Evolutionary conservation across 108 stramenopile species (phyloP).

Genomic region (Stephanodiscus triporus): DNA sequence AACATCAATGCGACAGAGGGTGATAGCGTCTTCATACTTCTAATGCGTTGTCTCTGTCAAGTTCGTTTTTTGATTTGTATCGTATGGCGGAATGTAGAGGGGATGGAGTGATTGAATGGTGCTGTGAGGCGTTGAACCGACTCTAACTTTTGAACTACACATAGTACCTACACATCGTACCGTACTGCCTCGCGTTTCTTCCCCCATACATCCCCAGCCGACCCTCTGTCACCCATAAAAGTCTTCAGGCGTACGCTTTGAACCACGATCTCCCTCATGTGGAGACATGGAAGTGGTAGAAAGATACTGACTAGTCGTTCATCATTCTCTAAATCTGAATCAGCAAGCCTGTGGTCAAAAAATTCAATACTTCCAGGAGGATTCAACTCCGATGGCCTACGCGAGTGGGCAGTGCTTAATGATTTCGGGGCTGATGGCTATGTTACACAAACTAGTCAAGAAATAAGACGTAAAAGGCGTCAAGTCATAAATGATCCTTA

Average conservation of each 20-base stretch:
- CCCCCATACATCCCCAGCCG: no score
- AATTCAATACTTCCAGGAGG: constrained; percentile 39
- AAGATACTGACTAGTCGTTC: neutral
- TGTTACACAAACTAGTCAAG: constrained; percentile 17
- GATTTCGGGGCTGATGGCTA: constrained; percentile 32
- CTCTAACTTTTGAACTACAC: no score
- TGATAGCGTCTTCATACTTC: neutral
- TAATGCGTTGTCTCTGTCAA: neutral
- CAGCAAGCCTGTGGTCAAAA: constrained; percentile 3
- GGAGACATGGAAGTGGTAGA: neutral
- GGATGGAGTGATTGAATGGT: no score
- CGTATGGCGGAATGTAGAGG: no score
- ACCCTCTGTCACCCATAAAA: no score
- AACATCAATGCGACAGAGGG: constrained; percentile 1
- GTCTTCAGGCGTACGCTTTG: no score
- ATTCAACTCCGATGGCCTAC: constrained; percentile 35
- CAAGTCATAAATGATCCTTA: constrained; percentile 29
- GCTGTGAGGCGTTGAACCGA: no score
- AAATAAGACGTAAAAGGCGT: constrained; percentile 28
- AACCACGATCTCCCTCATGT: neutral
- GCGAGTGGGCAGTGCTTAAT: constrained; percentile 25
- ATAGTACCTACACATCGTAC: no score
- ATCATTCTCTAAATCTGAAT: neutral
- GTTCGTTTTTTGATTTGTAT: neutral
- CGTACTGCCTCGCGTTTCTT: no score